phyloP scores from a whole-genome alignment of 768 basidiomycete genomes.

The Calocera cornea region DNA sequence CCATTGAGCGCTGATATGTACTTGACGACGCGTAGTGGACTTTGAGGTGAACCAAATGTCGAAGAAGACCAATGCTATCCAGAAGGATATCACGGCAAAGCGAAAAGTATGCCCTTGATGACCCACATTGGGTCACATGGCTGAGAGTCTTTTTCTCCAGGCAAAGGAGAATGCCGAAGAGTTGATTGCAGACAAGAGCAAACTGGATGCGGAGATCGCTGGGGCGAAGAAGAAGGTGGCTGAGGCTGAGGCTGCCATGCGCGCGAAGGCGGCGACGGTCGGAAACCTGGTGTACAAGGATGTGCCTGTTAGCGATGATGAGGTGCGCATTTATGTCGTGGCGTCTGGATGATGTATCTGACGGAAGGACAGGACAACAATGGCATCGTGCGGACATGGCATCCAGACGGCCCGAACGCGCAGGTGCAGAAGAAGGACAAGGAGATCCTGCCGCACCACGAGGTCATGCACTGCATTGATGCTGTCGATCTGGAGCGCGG shows the following conservation, averaged over 20 bases:
- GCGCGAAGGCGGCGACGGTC: slow-evolving; percentile 61
- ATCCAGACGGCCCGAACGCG: slow-evolving; percentile 60
- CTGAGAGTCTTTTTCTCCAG: slow-evolving; percentile 32
- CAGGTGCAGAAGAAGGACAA: slow-evolving; percentile 52
- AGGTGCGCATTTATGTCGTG: slow-evolving; percentile 40
- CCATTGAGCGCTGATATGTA: background rate
- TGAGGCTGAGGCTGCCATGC: slow-evolving; percentile 66
- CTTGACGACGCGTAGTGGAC: slow-evolving; percentile 47
- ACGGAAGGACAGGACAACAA: slow-evolving; percentile 67
- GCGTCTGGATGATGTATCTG: background rate
- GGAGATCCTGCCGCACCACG: slow-evolving; percentile 91
- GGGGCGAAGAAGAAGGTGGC: slow-evolving; percentile 61
- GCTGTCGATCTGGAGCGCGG: slow-evolving; percentile 96
- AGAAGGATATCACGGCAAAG: slow-evolving; percentile 89
- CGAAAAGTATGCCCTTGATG: slow-evolving; percentile 51
- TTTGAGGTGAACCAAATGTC: slow-evolving; percentile 65
- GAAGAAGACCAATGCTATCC: slow-evolving; percentile 76
- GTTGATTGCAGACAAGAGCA: slow-evolving; percentile 68
- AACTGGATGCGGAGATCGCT: slow-evolving; percentile 68
- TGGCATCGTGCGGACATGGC: slow-evolving; percentile 63
- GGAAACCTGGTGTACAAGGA: slow-evolving; percentile 87
- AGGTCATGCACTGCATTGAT: slow-evolving; percentile 83
- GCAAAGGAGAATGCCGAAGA: slow-evolving; percentile 87
- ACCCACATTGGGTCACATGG: background rate
- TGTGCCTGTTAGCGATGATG: slow-evolving; percentile 74